These are phyloP conservation scores for Falciphora oryzae DNA, from an alignment of 2,329 filamentous ascomycete genomes.

Conservation along the genomic window DNA sequence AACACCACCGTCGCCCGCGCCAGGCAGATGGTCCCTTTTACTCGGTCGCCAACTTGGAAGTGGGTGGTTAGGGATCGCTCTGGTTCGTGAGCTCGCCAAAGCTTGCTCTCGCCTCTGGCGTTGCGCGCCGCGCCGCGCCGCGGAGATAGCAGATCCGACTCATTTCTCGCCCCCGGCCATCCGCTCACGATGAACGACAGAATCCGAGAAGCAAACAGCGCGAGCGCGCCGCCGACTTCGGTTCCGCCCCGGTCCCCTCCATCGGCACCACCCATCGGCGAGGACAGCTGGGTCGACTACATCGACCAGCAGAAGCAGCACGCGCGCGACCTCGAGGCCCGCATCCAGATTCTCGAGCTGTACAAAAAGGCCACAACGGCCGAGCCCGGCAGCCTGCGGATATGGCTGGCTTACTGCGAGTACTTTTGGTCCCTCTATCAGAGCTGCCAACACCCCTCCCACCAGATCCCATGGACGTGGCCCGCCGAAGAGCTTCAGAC, in stretches of 20 bases:
- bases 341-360: slow-evolving; percentile 64
- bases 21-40: background rate
- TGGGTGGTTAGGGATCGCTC: background rate
- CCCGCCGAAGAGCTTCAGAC: slow-evolving; percentile 62
- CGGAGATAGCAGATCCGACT: slow-evolving; percentile 1
- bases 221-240: slow-evolving; percentile 8
- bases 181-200: slow-evolving; percentile 9
- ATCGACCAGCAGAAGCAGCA: slow-evolving; percentile 63
- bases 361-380: slow-evolving; percentile 64
- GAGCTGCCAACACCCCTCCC: slow-evolving; percentile 50
- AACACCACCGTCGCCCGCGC: background rate
- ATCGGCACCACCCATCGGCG: slow-evolving; percentile 52
- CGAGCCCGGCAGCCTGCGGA: slow-evolving; percentile 65
- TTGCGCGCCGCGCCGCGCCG: background rate
- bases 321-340: slow-evolving; percentile 58
- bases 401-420: slow-evolving; percentile 75
- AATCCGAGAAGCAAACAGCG: slow-evolving; percentile 6
- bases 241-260: slow-evolving; percentile 14
- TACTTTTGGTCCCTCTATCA: slow-evolving; percentile 69
- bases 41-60: background rate
- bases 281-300: slow-evolving; percentile 72
- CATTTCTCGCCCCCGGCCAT: background rate
- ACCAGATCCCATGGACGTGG: slow-evolving; percentile 46
- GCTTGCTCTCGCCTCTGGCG: background rate
- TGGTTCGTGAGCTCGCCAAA: background rate